These are phyloP conservation scores for Pseudotsuga menziesii DNA, from an alignment of 75 land plant genomes.

Conservation along the genomic window DNA sequence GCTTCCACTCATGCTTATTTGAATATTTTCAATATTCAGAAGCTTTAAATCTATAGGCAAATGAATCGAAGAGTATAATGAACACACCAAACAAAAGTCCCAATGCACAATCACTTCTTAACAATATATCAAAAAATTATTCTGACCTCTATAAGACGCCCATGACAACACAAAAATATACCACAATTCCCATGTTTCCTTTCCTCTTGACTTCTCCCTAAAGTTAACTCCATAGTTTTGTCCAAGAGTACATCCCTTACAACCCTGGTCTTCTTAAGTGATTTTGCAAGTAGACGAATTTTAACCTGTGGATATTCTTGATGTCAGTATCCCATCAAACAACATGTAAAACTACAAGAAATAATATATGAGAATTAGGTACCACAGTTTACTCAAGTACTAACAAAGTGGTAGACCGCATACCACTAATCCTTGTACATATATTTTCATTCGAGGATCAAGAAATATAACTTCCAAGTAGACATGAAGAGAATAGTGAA, in stretches of 20 bases:
- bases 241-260: constrained; percentile 24
- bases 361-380: not conserved
- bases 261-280: constrained; percentile 27
- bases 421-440: constrained; percentile 68
- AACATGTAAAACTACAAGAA: not conserved
- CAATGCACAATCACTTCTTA: not conserved
- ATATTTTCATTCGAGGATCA: constrained; percentile 68
- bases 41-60: no score
- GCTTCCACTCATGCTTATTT: no score
- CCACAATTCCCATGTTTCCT: constrained; percentile 59
- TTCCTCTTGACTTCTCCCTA: constrained; percentile 53
- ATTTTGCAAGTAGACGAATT: constrained; percentile 51
- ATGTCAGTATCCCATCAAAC: not conserved
- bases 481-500: constrained; percentile 67
- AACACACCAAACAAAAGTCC: no score
- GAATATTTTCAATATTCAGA: no score
- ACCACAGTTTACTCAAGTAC: not conserved
- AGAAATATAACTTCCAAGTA: constrained; percentile 75
- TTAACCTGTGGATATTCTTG: constrained; percentile 39
- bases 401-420: not conserved
- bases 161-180: constrained; percentile 84
- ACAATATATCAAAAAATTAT: not conserved
- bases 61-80: no score
- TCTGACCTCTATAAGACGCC: constrained; percentile 71
- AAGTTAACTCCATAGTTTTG: constrained; percentile 38